A percentile compares a stretch with the other conserved stretches of the same genome.
These are phyloP conservation scores for Cladorrhinum samala DNA, from an alignment of 495 filamentous ascomycete species.

Conservation along the genomic window DNA sequence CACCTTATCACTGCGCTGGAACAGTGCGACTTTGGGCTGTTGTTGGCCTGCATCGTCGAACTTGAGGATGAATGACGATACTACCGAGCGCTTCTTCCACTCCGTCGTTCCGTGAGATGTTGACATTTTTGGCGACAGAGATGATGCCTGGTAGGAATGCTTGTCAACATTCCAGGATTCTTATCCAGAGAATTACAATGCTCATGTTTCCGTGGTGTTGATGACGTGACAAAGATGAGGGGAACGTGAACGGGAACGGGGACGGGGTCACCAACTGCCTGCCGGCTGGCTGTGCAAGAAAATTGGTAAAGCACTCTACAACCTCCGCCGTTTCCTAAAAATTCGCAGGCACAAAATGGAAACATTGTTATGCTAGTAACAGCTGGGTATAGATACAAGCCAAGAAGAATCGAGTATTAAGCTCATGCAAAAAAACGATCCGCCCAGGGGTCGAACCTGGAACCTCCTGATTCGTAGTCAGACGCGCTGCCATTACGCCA, in stretches of 20 bases:
- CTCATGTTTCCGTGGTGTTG: neutral
- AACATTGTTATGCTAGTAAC: too few relatives aligned
- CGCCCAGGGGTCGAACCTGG: neutral
- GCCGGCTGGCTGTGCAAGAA: too few relatives aligned
- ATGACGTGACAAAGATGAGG: neutral
- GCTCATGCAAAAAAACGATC: neutral
- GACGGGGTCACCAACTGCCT: too few relatives aligned
- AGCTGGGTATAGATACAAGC: too few relatives aligned
- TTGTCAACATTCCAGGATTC: too few relatives aligned
- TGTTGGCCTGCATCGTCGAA: conserved; percentile 21
- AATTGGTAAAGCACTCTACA: too few relatives aligned
- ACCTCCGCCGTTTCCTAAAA: too few relatives aligned
- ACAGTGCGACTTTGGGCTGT: conserved; percentile 47
- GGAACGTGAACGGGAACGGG: too few relatives aligned
- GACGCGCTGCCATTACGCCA: neutral
- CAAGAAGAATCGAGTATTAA: too few relatives aligned
- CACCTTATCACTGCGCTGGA: conserved; percentile 51
- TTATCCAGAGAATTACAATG: too few relatives aligned
- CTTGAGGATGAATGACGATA: conserved; percentile 53
- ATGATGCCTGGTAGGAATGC: neutral
- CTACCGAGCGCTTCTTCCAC: conserved; percentile 41
- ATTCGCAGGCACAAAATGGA: too few relatives aligned
- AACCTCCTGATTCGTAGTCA: neutral
- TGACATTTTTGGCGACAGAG: conserved; percentile 2
- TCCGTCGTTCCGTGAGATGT: neutral